These are phyloP conservation scores for Amauroascus verrucosus DNA, from an alignment of 2,329 filamentous ascomycete species.

Conservation along the genomic window DNA sequence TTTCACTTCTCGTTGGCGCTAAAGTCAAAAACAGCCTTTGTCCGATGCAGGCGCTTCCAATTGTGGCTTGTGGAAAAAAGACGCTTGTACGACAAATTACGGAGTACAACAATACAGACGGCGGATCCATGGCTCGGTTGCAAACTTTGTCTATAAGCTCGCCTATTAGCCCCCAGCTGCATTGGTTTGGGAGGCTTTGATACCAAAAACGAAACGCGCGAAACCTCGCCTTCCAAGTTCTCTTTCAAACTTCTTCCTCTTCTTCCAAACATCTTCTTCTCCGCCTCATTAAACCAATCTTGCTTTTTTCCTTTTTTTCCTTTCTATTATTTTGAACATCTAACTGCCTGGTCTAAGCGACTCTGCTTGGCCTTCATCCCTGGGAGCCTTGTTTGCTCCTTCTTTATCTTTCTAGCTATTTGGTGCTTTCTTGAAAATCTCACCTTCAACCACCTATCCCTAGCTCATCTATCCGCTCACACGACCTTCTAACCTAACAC, in stretches of 20 bases:
- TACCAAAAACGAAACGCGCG: slow-evolving; percentile 15
- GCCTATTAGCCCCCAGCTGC: slow-evolving; percentile 6
- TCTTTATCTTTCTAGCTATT: not conserved
- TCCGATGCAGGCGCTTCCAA: not conserved
- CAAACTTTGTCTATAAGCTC: not conserved
- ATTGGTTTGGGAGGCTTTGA: not conserved
- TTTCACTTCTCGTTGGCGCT: not conserved
- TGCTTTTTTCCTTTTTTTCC: slow-evolving; percentile 7
- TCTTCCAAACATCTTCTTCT: slow-evolving; percentile 15
- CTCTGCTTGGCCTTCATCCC: slow-evolving; percentile 16
- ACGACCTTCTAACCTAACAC: slow-evolving; percentile 4
- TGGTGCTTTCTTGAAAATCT: slow-evolving; percentile 5
- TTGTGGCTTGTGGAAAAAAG: not conserved
- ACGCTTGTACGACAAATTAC: not conserved
- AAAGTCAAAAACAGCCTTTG: slow-evolving; percentile 1
- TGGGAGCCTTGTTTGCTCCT: slow-evolving; percentile 1
- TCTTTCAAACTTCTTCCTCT: slow-evolving; percentile 7
- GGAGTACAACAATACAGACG: not conserved
- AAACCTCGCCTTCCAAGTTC: slow-evolving; percentile 15
- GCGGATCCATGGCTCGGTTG: not conserved
- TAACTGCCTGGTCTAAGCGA: not conserved
- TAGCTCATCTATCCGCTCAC: slow-evolving; percentile 5
- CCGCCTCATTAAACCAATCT: slow-evolving; percentile 16
- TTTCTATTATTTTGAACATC: slow-evolving; percentile 13
- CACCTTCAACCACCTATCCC: slow-evolving; percentile 1